Conservation (phyloP, 108 stramenopile species). For the Fragilaria radians region DNA sequence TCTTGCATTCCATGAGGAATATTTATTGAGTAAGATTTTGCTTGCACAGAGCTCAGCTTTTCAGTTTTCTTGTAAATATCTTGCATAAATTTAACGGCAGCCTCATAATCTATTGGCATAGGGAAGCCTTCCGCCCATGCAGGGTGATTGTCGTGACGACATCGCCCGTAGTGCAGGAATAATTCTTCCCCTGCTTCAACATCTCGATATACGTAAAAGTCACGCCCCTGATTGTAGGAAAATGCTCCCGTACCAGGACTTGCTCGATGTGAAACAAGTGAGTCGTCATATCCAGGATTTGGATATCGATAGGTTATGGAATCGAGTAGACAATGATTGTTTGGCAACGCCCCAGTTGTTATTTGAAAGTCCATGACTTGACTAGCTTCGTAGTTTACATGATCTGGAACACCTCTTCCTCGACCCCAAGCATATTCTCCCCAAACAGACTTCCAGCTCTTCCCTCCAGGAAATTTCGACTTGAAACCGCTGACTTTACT, state of each 20-base stretch:
- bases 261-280: neutral
- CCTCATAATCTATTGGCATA: slow-evolving; percentile 7
- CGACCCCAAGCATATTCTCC: slow-evolving; percentile 26
- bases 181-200: slow-evolving; percentile 22
- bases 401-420: slow-evolving; percentile 17
- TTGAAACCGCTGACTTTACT: neutral
- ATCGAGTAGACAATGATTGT: slow-evolving; percentile 27
- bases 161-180: slow-evolving; percentile 17
- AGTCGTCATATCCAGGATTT: slow-evolving; percentile 6
- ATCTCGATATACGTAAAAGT: slow-evolving; percentile 12
- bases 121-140: slow-evolving; percentile 3
- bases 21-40: neutral
- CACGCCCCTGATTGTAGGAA: slow-evolving; percentile 27
- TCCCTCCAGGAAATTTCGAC: neutral
- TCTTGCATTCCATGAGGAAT: neutral
- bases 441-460: neutral
- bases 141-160: slow-evolving; percentile 2
- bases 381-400: slow-evolving; percentile 12
- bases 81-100: slow-evolving; percentile 6
- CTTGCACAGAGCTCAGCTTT: neutral
- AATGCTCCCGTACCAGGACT: slow-evolving; percentile 27
- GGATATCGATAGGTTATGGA: slow-evolving; percentile 10
- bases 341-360: slow-evolving; percentile 28
- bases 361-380: slow-evolving; percentile 28
- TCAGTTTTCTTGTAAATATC: neutral